Conservation (phyloP, 1,284 basidiomycete genomes). For the Leccinum fuscescens region DNA sequence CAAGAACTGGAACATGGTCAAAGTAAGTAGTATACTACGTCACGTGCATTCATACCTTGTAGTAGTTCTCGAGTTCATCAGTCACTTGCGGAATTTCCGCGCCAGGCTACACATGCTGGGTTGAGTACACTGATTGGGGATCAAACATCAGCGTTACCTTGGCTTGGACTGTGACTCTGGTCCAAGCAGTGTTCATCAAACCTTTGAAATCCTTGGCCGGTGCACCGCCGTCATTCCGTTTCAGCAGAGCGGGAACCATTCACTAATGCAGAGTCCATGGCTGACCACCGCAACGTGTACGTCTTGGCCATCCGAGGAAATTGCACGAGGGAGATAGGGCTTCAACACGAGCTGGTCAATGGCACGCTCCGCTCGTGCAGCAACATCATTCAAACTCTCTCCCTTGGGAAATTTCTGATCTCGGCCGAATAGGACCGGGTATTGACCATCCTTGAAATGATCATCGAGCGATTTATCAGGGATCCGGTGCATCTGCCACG, state of each 20-base stretch:
- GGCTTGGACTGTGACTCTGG: constrained; percentile 49
- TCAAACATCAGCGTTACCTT: constrained; percentile 37
- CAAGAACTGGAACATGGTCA: constrained; percentile 2
- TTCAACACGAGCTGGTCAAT: constrained; percentile 57
- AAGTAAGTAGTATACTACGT: background rate
- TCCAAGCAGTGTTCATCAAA: constrained; percentile 72
- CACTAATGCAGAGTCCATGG: constrained; percentile 77
- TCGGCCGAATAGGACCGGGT: constrained; percentile 48
- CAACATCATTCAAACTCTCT: constrained; percentile 72
- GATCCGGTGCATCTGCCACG: constrained; percentile 38
- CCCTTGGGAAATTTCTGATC: constrained; percentile 66
- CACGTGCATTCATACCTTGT: background rate
- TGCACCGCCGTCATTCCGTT: constrained; percentile 36
- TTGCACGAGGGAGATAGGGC: constrained; percentile 51
- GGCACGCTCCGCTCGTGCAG: constrained; percentile 55
- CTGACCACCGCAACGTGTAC: constrained; percentile 73
- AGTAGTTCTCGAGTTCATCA: constrained; percentile 18
- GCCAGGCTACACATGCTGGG: constrained; percentile 28
- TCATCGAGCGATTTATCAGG: constrained; percentile 44
- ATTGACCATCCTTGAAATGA: constrained; percentile 52
- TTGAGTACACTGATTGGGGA: constrained; percentile 2
- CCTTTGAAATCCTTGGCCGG: constrained; percentile 45
- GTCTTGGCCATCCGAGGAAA: constrained; percentile 37
- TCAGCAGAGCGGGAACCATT: constrained; percentile 55
- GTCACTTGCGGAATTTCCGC: constrained; percentile 27